Evolutionary conservation across 2,329 filamentous ascomycete species (phyloP), one percentile per base, ranked within the genome.

Genomic region (Colletotrichum chrysophilum): DNA sequence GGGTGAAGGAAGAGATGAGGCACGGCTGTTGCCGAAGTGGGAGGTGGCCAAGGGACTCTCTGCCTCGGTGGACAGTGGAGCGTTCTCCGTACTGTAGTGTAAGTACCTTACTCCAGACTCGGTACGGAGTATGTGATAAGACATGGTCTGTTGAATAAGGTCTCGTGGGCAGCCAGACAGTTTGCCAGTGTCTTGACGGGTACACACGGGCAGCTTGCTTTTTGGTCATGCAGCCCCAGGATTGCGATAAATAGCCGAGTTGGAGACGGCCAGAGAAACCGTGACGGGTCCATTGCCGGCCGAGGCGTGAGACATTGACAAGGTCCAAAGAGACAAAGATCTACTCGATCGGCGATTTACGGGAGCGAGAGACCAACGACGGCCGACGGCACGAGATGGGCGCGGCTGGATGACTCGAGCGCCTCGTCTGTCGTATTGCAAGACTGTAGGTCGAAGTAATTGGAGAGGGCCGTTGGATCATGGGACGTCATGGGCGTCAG

Each of bases 321-420:
- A 28, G 30, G 30, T 65, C 65, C 21, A 26, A 48, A 48, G 71
- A 58, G 66, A 52, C 30, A 14, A 56, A 32, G 71, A 70, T 74
- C 71, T 56, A n/a, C 56, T 69, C 36, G 71, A 73, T 73, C 71
- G 65, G 71, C 71, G 65, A 55, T 69, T 52, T 52, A 24, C 65
- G 65, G 65, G 56, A 69, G 38, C 38, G 21, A 62, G 56, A 32
- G 21, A n/a, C 30, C 62, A 28, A 72, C 62, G 70, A 55, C 30
- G 56, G 48, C 38, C 30, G 56, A 38, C 36, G 28, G 56, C 55
- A 56, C 56, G 14, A 65, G 30, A 61, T 55, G 52, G 34, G 30
- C 48, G 30, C 65, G 38, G 68, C 21, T 43, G n/a, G 48, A 66
- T 32, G 62, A 72, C 34, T 61, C 52, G 70, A 71, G 34, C 61